Conservation (phyloP, 2,329 filamentous ascomycete species). For the Penicillium corylophilum region DNA sequence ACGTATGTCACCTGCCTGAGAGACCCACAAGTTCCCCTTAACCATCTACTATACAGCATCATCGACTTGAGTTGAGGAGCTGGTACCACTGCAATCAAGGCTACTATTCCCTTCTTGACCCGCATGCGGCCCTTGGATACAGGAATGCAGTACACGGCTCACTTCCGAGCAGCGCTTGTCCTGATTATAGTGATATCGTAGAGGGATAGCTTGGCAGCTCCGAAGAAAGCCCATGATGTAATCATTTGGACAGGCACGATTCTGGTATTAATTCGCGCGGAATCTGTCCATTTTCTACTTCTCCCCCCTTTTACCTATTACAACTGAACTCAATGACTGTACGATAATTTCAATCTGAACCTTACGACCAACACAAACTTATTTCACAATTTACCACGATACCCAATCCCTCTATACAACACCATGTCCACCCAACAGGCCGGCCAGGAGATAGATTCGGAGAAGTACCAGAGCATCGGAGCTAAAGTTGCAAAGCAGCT, state of each 20-base stretch:
- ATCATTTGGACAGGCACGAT: conserved; percentile 2
- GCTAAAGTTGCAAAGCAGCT: conserved; percentile 16
- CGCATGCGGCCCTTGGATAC: conserved; percentile 10
- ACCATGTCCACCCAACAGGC: conserved; percentile 18
- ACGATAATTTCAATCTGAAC: conserved; percentile 13
- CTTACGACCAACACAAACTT: conserved; percentile 3
- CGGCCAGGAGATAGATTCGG: conserved; percentile 3
- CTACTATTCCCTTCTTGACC: conserved; percentile 5
- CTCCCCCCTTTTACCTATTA: neutral
- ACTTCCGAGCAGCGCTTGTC: neutral
- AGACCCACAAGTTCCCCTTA: conserved; percentile 7
- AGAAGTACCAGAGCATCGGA: conserved; percentile 15
- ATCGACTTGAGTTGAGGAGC: conserved; percentile 13
- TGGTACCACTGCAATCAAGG: conserved; percentile 5
- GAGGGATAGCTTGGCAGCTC: conserved; percentile 1
- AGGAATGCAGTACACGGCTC: conserved; percentile 3
- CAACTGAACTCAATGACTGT: conserved; percentile 18
- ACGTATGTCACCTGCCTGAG: conserved; percentile 8
- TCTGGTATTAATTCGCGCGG: conserved; percentile 13
- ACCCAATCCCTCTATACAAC: neutral
- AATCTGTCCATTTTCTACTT: neutral
- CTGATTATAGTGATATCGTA: neutral
- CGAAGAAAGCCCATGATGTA: conserved; percentile 22
- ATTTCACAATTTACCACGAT: conserved; percentile 1
- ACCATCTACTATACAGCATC: conserved; percentile 12